Conservation (phyloP, 2,329 filamentous ascomycete species). For the Beauveria asiatica region DNA sequence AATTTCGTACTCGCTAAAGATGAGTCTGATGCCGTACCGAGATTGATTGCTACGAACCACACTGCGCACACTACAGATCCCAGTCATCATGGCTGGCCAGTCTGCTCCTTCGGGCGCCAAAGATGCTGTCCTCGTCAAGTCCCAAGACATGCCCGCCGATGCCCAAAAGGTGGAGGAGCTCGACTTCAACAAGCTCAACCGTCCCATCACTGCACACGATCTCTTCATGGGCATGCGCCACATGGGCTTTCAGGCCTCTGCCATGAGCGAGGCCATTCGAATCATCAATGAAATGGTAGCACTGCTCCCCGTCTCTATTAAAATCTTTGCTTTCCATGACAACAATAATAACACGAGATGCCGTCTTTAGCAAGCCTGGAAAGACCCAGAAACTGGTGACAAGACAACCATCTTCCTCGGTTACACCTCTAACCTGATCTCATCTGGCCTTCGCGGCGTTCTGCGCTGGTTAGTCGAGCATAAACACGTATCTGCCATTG, state of each 20-base stretch:
- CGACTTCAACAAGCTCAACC: constrained; percentile 78
- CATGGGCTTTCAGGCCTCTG: constrained; percentile 68
- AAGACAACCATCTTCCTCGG: constrained; percentile 92
- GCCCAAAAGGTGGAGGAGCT: constrained; percentile 81
- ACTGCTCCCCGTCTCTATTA: not conserved
- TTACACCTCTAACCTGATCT: constrained; percentile 96
- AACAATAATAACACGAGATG: not conserved
- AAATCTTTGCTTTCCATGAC: not conserved
- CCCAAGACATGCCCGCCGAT: constrained; percentile 69
- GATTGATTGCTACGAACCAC: not conserved
- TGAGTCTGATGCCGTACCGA: not conserved
- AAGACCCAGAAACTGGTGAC: constrained; percentile 67
- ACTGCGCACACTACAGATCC: not conserved
- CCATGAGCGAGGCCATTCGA: constrained; percentile 75
- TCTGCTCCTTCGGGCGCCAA: constrained; percentile 55
- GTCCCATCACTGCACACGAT: constrained; percentile 76
- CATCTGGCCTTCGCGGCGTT: constrained; percentile 84
- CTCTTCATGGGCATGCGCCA: constrained; percentile 71
- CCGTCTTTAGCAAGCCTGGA: constrained; percentile 57
- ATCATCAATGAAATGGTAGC: constrained; percentile 93
- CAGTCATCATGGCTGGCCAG: constrained; percentile 11
- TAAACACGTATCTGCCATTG: constrained; percentile 83
- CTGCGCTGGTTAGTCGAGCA: constrained; percentile 90
- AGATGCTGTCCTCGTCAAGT: constrained; percentile 77
- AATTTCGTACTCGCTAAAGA: not conserved